phyloP scores from a whole-genome alignment of 495 filamentous ascomycete genomes.

The Penicillium verhagenii region DNA sequence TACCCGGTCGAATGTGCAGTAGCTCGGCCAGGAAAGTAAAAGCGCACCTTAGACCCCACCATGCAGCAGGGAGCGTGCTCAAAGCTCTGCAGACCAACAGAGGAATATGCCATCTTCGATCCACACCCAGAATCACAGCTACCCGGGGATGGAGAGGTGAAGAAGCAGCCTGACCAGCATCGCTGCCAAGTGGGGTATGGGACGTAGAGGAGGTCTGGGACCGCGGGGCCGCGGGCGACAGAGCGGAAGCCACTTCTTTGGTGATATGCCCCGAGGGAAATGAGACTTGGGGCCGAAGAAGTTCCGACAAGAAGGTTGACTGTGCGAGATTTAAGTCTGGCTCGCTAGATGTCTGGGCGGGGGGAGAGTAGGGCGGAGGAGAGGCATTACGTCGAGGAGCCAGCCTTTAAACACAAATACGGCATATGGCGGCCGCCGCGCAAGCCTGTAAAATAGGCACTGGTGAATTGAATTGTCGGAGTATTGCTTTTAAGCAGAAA shows the following conservation, averaged over 20 bases:
- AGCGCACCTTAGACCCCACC: conserved; percentile 62
- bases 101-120: conserved; percentile 60
- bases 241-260: conserved; percentile 36
- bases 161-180: conserved; percentile 29
- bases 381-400: conserved; percentile 46
- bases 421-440: conserved; percentile 45
- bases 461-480: not conserved
- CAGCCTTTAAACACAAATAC: conserved; percentile 39
- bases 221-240: conserved; percentile 30
- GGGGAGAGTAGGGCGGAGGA: conserved; percentile 39
- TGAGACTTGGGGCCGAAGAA: conserved; percentile 13
- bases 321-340: conserved; percentile 28
- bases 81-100: conserved; percentile 60
- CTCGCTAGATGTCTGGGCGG: conserved; percentile 25
- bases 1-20: conserved; percentile 46
- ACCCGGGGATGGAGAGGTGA: conserved; percentile 59
- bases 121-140: conserved; percentile 63
- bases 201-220: conserved; percentile 38
- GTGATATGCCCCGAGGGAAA: conserved; percentile 10
- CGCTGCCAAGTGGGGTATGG: conserved; percentile 34
- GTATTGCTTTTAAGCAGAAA: not conserved
- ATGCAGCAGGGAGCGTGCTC: conserved; percentile 57
- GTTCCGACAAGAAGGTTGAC: conserved; percentile 10
- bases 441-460: conserved; percentile 13
- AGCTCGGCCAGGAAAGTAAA: conserved; percentile 59